Percentiles rank a stretch among this genome's conserved stretches.
Evolutionary conservation across 2,329 filamentous ascomycete genomes (phyloP).

Genomic region (Graphilbum fragrans): DNA sequence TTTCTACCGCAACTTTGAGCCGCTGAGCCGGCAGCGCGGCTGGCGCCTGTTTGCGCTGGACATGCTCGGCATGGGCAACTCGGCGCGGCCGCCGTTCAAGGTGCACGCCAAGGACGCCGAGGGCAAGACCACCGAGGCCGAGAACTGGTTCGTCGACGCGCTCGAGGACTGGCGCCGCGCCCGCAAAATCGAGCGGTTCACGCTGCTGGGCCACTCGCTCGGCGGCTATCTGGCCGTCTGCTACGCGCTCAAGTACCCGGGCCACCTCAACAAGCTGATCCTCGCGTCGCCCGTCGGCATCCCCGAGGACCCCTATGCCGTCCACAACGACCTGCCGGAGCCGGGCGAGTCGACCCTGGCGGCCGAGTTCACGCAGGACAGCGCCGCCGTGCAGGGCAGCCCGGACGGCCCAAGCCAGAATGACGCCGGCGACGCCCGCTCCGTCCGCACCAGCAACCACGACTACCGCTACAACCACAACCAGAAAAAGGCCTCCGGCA

Average conservation of each 20-base stretch:
- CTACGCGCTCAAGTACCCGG: conserved; percentile 93
- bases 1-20: conserved; percentile 97
- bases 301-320: conserved; percentile 85
- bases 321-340: conserved; percentile 69
- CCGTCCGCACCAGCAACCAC: conserved; percentile 1
- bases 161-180: conserved; percentile 91
- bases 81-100: conserved; percentile 69
- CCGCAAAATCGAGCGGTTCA: conserved; percentile 85
- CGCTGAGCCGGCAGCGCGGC: conserved; percentile 61
- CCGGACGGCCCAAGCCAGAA: conserved; percentile 24
- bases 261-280: conserved; percentile 88
- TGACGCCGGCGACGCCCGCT: conserved; percentile 11
- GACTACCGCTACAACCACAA: conserved; percentile 25
- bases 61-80: conserved; percentile 89
- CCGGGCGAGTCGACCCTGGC: conserved; percentile 59
- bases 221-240: conserved; percentile 92
- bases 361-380: conserved; percentile 71
- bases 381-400: conserved; percentile 42
- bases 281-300: conserved; percentile 90
- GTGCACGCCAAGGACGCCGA: conserved; percentile 75
- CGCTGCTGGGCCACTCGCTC: conserved; percentile 81
- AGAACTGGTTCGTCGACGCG: conserved; percentile 92
- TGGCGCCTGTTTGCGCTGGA: conserved; percentile 94
- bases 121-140: conserved; percentile 75
- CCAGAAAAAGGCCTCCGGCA: conserved; percentile 6